A percentile compares a stretch with the other conserved stretches of the same genome.
phyloP scores from a whole-genome alignment of 1,139 yeast species.

The Geotrichum carabidarum region DNA sequence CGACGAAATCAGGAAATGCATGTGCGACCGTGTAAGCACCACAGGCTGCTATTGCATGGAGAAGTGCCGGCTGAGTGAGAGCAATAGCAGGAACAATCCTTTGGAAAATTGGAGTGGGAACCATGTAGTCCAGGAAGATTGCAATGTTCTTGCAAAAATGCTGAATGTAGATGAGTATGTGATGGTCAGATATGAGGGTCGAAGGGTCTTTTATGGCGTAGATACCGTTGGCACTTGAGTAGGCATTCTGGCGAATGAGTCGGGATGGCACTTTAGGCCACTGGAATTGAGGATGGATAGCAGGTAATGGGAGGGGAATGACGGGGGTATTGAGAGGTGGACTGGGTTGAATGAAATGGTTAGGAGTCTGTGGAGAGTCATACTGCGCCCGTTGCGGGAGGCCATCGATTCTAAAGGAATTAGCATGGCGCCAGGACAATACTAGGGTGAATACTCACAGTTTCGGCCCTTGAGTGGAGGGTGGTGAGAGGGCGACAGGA shows the following conservation, averaged over 20 bases:
- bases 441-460: not conserved
- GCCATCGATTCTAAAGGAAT: not conserved
- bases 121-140: constrained; percentile 17
- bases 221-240: constrained; percentile 6
- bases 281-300: not conserved
- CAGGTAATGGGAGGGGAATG: constrained; percentile 3
- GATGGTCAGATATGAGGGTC: constrained; percentile 11
- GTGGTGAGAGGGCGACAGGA: not conserved
- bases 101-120: constrained; percentile 18
- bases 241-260: constrained; percentile 7
- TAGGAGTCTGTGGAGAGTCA: not conserved
- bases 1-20: constrained; percentile 12
- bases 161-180: constrained; percentile 6
- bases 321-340: constrained; percentile 2
- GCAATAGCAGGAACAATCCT: constrained; percentile 17
- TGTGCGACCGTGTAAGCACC: constrained; percentile 14
- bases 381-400: not conserved
- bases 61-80: constrained; percentile 15
- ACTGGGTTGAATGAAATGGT: not conserved
- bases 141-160: constrained; percentile 16
- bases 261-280: not conserved
- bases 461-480: not conserved
- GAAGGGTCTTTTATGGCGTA: not conserved
- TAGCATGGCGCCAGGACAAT: not conserved
- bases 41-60: constrained; percentile 18